Evolutionary conservation across 306 rosid species (phyloP).

Genomic region (Abrus pulchellus): DNA sequence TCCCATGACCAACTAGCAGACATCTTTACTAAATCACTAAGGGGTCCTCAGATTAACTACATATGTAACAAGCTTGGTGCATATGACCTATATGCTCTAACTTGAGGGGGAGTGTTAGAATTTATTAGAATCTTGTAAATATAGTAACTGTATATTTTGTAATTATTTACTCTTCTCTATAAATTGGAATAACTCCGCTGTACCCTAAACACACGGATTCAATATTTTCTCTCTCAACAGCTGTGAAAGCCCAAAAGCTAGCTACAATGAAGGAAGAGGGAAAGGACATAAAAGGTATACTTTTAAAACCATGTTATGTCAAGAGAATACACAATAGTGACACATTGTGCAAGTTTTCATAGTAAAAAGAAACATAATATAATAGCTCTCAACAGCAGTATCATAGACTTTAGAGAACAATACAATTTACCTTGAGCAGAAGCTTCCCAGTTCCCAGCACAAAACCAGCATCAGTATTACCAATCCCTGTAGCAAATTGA

Average conservation of each 20-base stretch:
- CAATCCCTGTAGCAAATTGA: slow-evolving; percentile 97
- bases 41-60: no score
- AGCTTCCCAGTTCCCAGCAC: slow-evolving; percentile 92
- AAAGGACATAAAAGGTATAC: neutral
- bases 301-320: neutral
- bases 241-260: neutral
- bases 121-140: no score
- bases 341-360: slow-evolving; percentile 1
- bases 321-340: neutral
- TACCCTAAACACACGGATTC: no score
- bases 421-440: slow-evolving; percentile 75
- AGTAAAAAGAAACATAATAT: slow-evolving; percentile 21
- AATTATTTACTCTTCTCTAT: no score
- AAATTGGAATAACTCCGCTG: no score
- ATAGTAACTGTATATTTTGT: no score
- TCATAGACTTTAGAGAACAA: slow-evolving; percentile 21
- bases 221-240: no score
- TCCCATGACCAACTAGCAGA: no score
- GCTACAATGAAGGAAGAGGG: slow-evolving; percentile 14
- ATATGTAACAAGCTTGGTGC: no score
- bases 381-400: slow-evolving; percentile 11
- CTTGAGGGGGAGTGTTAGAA: no score
- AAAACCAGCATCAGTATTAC: slow-evolving; percentile 95
- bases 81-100: no score
- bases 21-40: no score